A percentile compares a stretch with the other conserved stretches of the same genome.
Conservation (phyloP, 176 grass and related monocot genomes). For the Oryza glumipatula region DNA sequence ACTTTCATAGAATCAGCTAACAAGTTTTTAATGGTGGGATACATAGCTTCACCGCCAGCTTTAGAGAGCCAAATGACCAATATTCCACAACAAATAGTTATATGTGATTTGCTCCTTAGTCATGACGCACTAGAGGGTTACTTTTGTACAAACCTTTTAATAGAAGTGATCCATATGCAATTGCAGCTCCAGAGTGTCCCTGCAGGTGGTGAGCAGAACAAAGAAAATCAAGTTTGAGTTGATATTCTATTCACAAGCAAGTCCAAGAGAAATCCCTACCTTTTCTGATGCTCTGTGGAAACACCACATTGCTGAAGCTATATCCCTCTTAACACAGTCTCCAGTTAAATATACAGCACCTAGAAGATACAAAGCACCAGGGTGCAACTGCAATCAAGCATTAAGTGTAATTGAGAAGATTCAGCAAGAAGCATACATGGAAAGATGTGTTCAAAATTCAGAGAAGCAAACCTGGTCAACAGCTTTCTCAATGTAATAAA, state of each 20-base stretch:
- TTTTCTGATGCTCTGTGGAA: slow-evolving; percentile 96
- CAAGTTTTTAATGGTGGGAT: neutral
- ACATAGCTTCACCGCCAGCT: neutral
- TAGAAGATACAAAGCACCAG: slow-evolving; percentile 91
- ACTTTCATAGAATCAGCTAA: neutral
- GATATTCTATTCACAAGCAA: slow-evolving; percentile 1
- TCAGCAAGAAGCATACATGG: slow-evolving; percentile 18
- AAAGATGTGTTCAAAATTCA: slow-evolving; percentile 24
- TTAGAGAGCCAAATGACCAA: slow-evolving; percentile 17
- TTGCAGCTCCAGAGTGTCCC: slow-evolving; percentile 92
- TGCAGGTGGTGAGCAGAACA: slow-evolving; percentile 35
- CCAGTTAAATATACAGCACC: slow-evolving; percentile 91
- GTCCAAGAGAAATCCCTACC: slow-evolving; percentile 28
- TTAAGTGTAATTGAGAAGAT: slow-evolving; percentile 7
- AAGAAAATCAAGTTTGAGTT: slow-evolving; percentile 17
- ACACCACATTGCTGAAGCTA: slow-evolving; percentile 91
- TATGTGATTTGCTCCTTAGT: neutral
- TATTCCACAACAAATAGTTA: slow-evolving; percentile 10
- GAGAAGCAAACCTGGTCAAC: slow-evolving; percentile 76
- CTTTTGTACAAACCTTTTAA: slow-evolving; percentile 65
- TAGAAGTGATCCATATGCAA: slow-evolving; percentile 94
- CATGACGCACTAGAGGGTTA: slow-evolving; percentile 8
- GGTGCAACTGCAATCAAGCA: slow-evolving; percentile 76
- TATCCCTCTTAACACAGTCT: slow-evolving; percentile 89
- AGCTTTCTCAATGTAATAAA: slow-evolving; percentile 92